Evolutionary conservation across 768 basidiomycete species (phyloP).

Genomic region (Leccinum variicolor): DNA sequence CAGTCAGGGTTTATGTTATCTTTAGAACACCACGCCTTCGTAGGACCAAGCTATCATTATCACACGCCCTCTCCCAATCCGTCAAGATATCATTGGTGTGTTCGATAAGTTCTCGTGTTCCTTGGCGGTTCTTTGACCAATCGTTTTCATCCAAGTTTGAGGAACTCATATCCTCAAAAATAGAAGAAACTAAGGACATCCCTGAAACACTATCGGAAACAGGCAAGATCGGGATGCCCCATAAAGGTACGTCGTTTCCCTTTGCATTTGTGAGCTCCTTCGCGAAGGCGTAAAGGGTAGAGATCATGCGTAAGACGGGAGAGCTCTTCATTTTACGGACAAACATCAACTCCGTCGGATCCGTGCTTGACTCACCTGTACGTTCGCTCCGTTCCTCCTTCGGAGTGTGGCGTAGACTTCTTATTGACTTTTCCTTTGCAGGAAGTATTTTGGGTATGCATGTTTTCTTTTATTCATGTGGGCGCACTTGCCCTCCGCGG

Average conservation of each 20-base stretch:
- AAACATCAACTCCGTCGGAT: constrained; percentile 93
- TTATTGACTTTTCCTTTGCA: constrained; percentile 26
- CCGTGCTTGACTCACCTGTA: constrained; percentile 94
- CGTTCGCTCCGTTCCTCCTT: constrained; percentile 27
- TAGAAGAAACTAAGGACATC: constrained; percentile 95
- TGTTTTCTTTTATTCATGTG: constrained; percentile 3
- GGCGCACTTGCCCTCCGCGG: constrained; percentile 10
- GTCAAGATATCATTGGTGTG: constrained; percentile 91
- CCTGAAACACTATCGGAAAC: constrained; percentile 92
- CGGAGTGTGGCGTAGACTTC: background rate
- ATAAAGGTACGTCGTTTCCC: constrained; percentile 52
- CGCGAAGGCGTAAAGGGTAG: constrained; percentile 35
- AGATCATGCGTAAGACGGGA: constrained; percentile 98
- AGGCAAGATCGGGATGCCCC: constrained; percentile 89
- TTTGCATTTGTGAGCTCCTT: constrained; percentile 4
- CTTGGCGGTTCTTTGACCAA: background rate
- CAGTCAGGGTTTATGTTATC: constrained; percentile 6
- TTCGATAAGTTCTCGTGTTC: constrained; percentile 4
- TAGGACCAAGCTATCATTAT: constrained; percentile 94
- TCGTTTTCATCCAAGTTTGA: constrained; percentile 65
- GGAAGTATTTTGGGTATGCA: constrained; percentile 92
- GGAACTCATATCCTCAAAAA: constrained; percentile 86
- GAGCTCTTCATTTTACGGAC: constrained; percentile 90
- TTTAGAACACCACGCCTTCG: constrained; percentile 5
- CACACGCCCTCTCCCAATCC: constrained; percentile 93